Conservation (phyloP, 108 stramenopile genomes). For the Schizochytrium sp. region DNA sequence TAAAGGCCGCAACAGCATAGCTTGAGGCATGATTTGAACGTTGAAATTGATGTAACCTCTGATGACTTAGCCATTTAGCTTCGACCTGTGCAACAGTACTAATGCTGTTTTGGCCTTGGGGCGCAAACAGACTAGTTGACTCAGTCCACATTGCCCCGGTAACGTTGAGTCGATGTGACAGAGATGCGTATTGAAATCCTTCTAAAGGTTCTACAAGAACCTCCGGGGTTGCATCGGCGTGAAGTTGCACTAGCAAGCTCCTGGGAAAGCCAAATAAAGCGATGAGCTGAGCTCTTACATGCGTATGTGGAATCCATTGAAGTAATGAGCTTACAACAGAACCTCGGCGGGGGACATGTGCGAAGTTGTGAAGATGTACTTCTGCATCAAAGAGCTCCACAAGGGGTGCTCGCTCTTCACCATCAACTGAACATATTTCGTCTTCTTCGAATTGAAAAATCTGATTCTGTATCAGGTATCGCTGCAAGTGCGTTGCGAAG, state of each 20-base stretch:
- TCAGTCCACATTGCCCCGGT: conserved; percentile 14
- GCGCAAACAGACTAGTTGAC: background rate
- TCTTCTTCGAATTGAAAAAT: too few species aligned
- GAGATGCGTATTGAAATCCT: background rate
- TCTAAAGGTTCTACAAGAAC: background rate
- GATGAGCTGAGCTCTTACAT: background rate
- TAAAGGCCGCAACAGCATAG: background rate
- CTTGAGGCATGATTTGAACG: background rate
- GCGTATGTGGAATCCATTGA: background rate
- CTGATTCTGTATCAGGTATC: too few species aligned
- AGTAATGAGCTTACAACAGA: background rate
- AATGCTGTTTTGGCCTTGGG: background rate
- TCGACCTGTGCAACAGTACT: background rate
- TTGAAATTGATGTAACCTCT: background rate
- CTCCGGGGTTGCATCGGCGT: background rate
- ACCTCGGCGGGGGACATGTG: background rate
- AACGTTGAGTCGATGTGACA: background rate
- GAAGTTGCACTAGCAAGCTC: background rate
- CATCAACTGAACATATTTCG: too few species aligned
- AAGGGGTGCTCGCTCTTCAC: too few species aligned
- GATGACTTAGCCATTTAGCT: background rate
- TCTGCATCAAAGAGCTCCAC: background rate
- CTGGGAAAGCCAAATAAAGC: background rate
- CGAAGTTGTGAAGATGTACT: background rate
- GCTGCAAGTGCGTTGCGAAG: too few species aligned